Base-by-base conservation (phyloP, 225 moss, liverwort and hornwort genomes). In the Bryum argenteum region DNA sequence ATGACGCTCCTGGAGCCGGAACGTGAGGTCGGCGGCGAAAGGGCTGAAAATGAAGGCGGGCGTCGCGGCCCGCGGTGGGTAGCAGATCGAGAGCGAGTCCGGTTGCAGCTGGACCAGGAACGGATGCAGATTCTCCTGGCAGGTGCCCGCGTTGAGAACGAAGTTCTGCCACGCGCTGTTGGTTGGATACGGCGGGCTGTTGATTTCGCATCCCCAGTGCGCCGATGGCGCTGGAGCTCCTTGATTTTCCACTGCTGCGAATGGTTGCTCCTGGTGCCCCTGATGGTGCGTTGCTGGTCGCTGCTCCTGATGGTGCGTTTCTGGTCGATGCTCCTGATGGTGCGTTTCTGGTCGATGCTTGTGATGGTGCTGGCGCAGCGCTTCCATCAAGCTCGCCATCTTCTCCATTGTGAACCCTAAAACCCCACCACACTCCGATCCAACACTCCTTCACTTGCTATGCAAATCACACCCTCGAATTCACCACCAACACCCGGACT, bases 101-200 rank as follows among this genome's bases (percentile, higher is more conserved):
- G 75, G 69, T 8, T 77, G 73, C 43, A 88, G 84, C 77, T 94
- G 82, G 39, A 98, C 85, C 6, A 89, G 75, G 54, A 92, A 98
- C 11, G 98, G 98, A 57, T 98, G 94, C 20, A 94, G 80, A 70
- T 92, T 92, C 78, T 98, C 98, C 22, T 81, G 81, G 71, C 90
- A 92, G 0, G 81, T 78, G 20, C 98, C 98, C 1, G 77, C 71
- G 72, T 94, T 94, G 43, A 98, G 89, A 26, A 94, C 91, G 14
- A 94, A 92, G 75, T 94, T 98, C 67, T 82, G 81, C 98, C 94
- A 98, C 1, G 85, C 73, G 0, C 94, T 65, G 75, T 92, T 94
- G 6, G 97, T 94, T 24, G 97, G 94, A 51, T 82, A 80, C 2
- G 96, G 96, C 16, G 88, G 54, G 17, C 78, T 65, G 6, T 77